Evolutionary conservation across 805 yeast genomes (phyloP).

Genomic region (Ogataea naganishii): DNA sequence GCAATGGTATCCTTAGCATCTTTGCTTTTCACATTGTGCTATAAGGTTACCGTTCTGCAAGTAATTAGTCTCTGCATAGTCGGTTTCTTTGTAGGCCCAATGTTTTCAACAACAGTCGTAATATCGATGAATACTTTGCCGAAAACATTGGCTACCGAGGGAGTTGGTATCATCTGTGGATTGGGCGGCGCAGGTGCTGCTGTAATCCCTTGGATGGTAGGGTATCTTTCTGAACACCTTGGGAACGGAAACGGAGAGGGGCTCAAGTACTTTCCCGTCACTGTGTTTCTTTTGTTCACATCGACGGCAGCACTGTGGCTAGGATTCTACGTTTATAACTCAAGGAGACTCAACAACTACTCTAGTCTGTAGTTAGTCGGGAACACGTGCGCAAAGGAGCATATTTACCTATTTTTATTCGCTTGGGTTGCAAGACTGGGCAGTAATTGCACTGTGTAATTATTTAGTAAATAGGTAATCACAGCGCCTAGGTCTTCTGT

Average conservation of each 20-base stretch:
- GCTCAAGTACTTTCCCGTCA: constrained; percentile 20
- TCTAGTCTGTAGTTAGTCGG: too few species aligned
- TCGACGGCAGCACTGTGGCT: constrained; percentile 19
- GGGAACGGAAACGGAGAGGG: constrained; percentile 18
- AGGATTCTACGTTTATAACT: too few species aligned
- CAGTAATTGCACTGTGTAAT: too few species aligned
- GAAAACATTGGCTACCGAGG: constrained; percentile 46
- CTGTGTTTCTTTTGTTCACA: constrained; percentile 13
- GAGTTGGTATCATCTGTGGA: constrained; percentile 69
- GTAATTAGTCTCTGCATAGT: constrained; percentile 28
- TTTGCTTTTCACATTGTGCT: constrained; percentile 23
- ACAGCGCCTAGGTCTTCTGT: too few species aligned
- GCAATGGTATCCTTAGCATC: constrained; percentile 24
- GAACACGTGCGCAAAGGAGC: too few species aligned
- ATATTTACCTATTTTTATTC: too few species aligned
- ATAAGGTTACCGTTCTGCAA: constrained; percentile 15
- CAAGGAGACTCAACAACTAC: too few species aligned
- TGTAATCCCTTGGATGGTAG: constrained; percentile 56
- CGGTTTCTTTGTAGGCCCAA: constrained; percentile 46
- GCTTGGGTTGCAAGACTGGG: too few species aligned
- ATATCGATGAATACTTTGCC: constrained; percentile 60
- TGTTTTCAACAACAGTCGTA: constrained; percentile 62
- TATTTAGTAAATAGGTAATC: too few species aligned
- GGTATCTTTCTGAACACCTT: constrained; percentile 29
- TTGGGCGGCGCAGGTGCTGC: constrained; percentile 85